Evolutionary conservation across 73 alveolate species (phyloP).

Genomic region (Paramecium sonneborni): DNA sequence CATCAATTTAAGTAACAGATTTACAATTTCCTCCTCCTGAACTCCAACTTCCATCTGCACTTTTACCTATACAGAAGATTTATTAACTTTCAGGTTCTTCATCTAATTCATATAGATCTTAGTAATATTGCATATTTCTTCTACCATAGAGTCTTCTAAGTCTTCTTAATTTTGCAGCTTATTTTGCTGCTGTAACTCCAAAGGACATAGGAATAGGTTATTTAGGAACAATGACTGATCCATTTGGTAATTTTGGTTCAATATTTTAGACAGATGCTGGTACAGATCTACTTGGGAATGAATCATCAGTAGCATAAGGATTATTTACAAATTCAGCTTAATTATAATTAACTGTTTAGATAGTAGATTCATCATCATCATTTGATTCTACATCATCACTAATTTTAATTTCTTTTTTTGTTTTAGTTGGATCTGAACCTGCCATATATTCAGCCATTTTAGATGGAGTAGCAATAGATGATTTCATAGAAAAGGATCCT

Average conservation of each 20-base stretch:
- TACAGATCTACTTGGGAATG: slow-evolving; percentile 3
- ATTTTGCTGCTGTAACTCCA: background rate
- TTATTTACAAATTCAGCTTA: background rate
- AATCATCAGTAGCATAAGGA: background rate
- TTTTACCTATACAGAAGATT: background rate
- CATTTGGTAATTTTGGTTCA: slow-evolving; percentile 2
- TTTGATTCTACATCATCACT: background rate
- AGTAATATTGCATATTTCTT: slow-evolving; percentile 1
- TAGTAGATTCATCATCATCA: background rate
- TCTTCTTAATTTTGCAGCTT: slow-evolving; percentile 13
- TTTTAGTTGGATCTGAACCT: background rate
- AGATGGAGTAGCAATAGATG: slow-evolving; percentile 29
- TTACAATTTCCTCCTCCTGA: slow-evolving; percentile 18
- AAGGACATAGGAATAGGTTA: background rate
- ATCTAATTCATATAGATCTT: slow-evolving; percentile 1
- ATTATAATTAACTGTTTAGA: background rate
- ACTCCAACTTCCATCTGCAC: slow-evolving; percentile 3
- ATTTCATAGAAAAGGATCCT: background rate
- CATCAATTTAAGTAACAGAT: background rate
- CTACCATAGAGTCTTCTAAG: background rate
- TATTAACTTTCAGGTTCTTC: background rate
- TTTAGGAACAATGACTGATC: background rate
- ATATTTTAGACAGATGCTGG: slow-evolving; percentile 1
- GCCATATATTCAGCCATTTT: slow-evolving; percentile 25
- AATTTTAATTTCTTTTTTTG: background rate